A percentile compares a stretch with the other conserved stretches of the same genome.
Conservation (phyloP, 805 yeast species). For the Kodamaea hsintzibuensis region DNA sequence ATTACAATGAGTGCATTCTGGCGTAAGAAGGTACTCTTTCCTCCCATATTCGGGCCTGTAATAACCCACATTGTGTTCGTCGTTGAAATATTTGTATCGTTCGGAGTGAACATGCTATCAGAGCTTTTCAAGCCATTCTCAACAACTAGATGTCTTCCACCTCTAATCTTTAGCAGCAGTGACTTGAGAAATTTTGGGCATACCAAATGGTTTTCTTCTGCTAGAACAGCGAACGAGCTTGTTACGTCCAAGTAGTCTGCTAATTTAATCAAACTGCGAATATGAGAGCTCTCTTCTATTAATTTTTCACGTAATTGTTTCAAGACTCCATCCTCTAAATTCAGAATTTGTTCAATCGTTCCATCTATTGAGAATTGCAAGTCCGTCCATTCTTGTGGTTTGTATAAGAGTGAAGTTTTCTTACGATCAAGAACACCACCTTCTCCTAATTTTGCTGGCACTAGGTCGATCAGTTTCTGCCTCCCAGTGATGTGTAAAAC, state of each 20-base stretch:
- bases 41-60: constrained; percentile 50
- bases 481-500: constrained; percentile 51
- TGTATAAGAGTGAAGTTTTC: constrained; percentile 45
- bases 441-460: constrained; percentile 17
- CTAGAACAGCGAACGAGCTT: constrained; percentile 68
- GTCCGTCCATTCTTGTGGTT: constrained; percentile 52
- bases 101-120: constrained; percentile 50
- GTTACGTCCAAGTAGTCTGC: constrained; percentile 73
- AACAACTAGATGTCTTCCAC: constrained; percentile 86
- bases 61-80: constrained; percentile 21
- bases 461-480: constrained; percentile 26
- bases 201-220: constrained; percentile 65
- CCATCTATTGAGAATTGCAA: constrained; percentile 52
- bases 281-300: constrained; percentile 40
- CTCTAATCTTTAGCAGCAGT: constrained; percentile 47
- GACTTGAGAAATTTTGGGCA: constrained; percentile 63
- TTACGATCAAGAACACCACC: constrained; percentile 32
- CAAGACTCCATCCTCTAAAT: constrained; percentile 57
- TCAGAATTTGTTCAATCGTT: constrained; percentile 47
- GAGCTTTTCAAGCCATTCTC: constrained; percentile 63
- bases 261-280: constrained; percentile 51
- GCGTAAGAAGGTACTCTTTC: constrained; percentile 52
- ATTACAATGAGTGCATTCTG: constrained; percentile 51
- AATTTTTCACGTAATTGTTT: constrained; percentile 48
- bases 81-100: constrained; percentile 32